Evolutionary conservation across 352 stramenopile species (phyloP).

Genomic region (Pythium periplocum): DNA sequence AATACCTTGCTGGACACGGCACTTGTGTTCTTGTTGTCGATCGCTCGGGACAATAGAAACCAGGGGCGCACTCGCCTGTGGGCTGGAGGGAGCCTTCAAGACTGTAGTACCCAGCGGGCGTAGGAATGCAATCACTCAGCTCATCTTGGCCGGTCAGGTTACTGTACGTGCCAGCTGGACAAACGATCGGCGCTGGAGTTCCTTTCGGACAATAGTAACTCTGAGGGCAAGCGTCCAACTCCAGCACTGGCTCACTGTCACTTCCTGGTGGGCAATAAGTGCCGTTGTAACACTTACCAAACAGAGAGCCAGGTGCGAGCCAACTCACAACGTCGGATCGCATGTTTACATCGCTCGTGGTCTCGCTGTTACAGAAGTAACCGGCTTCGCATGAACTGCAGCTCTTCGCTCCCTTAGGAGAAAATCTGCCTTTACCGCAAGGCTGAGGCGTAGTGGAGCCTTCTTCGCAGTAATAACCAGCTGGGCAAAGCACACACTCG

Average conservation of each 20-base stretch:
- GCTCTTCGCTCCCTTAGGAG: conserved; percentile 37
- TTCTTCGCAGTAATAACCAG: conserved; percentile 79
- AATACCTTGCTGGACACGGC: conserved; percentile 73
- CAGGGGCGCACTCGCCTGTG: conserved; percentile 53
- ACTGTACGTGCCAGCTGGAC: conserved; percentile 81
- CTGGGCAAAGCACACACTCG: conserved; percentile 66
- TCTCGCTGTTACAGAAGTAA: conserved; percentile 74
- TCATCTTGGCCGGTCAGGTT: conserved; percentile 73
- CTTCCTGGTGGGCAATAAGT: conserved; percentile 76
- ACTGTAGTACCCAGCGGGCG: conserved; percentile 65
- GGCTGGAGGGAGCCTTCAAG: conserved; percentile 51
- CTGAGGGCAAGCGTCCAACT: conserved; percentile 67
- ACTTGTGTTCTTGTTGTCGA: conserved; percentile 69
- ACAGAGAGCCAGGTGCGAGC: conserved; percentile 46
- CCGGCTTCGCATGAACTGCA: conserved; percentile 62
- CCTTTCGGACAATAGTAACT: conserved; percentile 78
- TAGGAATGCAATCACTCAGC: conserved; percentile 68
- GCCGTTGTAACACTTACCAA: conserved; percentile 82
- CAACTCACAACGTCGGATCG: conserved; percentile 44
- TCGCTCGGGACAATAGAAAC: conserved; percentile 80
- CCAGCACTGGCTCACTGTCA: conserved; percentile 62
- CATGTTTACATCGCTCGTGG: conserved; percentile 68
- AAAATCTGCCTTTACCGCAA: conserved; percentile 74
- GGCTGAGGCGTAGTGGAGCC: conserved; percentile 44
- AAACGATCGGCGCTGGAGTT: conserved; percentile 62